These are phyloP conservation scores for Taiozyma sp. DNA, from an alignment of 1,139 yeast species.

Conservation along the genomic window DNA sequence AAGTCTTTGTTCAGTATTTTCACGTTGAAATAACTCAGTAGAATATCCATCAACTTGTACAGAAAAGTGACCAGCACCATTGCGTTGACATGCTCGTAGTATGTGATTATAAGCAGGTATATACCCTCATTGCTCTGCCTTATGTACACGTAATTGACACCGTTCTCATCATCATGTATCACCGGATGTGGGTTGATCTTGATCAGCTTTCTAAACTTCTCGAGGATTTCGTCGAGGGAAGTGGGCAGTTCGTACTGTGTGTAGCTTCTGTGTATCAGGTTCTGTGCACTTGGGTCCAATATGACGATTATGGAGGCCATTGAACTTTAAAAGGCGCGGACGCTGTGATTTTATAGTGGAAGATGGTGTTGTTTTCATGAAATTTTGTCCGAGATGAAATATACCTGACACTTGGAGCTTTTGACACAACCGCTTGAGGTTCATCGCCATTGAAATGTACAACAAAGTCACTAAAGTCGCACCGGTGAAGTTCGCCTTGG, in stretches of 20 bases:
- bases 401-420: too few relatives aligned
- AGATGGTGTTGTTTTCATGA: not conserved
- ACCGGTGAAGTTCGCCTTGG: constrained; percentile 14
- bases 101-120: constrained; percentile 40
- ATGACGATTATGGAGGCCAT: constrained; percentile 23
- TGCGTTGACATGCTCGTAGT: constrained; percentile 48
- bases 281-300: constrained; percentile 13
- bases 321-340: not conserved
- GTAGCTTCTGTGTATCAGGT: constrained; percentile 5
- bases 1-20: constrained; percentile 49
- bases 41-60: constrained; percentile 50
- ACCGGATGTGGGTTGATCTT: not conserved
- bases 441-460: constrained; percentile 20
- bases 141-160: constrained; percentile 51
- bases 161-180: constrained; percentile 25
- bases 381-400: too few relatives aligned
- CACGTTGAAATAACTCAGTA: constrained; percentile 49
- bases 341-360: too few relatives aligned
- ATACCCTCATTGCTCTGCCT: constrained; percentile 45
- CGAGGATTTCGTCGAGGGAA: not conserved
- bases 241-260: not conserved
- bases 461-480: constrained; percentile 26
- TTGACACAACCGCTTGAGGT: too few relatives aligned
- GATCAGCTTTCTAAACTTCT: not conserved
- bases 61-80: constrained; percentile 59